Base-by-base conservation (phyloP, 2,329 filamentous ascomycete genomes). In the Trichoderma sp. region DNA sequence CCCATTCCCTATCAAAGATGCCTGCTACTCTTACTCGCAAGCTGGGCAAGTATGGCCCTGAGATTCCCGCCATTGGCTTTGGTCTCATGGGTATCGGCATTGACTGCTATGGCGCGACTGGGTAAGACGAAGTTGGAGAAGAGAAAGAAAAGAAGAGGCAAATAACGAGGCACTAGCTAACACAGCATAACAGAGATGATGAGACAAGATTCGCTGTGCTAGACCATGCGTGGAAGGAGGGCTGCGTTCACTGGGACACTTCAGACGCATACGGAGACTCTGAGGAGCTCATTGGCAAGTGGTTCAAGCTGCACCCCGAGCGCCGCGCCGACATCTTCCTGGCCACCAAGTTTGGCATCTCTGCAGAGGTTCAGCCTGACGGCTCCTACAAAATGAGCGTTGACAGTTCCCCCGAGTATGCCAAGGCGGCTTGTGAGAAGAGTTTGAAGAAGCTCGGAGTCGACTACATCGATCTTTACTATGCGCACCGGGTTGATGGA, bases 391-490 rank as follows among this genome's bases (percentile, higher is more conserved):
- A 27, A n/a, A 19, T 11, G 7, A 14, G 4, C 16, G 29, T 69
- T 6, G 14, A 21, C 43, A 72, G 61, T 16, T 58, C 69, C 4
- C 68, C 70, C 0, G 70, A 63, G 14, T 69, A 80, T 73, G 7
- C 69, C 5, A 68, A 56, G 0, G 57, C 67, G 1, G 71, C 66
- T 21, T 73, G 71, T 61, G 77, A 77, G 35, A 71, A 69, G 24
- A 83, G 80, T 63, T 76, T 89, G 57, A 68, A 81, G 74, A 78
- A 81, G n/a, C 77, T 90, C 1, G 83, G 84, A 0, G 81, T 85
- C 0, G 79, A 82, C 5, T 83, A 83, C 56, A 84, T 89, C 69
- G 88, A 89, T 72, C 79, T 89, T 33, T 83, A 86, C 72, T 87
- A 87, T 72, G 79, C 84, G 65, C 86, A 88, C 72, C 81, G 86